Evolutionary conservation across 192 early-diverging fungal species (phyloP).

Genomic region (Podila horticola): DNA sequence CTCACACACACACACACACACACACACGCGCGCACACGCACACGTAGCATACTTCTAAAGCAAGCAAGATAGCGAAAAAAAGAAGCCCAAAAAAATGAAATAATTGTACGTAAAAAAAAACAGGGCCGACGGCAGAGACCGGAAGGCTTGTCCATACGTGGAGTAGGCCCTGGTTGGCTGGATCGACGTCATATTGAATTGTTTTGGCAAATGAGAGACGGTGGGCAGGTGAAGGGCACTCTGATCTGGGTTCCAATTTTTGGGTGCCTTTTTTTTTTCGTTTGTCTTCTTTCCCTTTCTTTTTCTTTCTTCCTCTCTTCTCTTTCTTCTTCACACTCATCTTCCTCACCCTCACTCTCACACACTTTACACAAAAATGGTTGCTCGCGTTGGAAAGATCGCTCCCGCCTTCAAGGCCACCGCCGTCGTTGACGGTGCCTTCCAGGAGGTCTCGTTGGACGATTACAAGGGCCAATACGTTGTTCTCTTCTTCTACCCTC

Average conservation of each 20-base stretch:
- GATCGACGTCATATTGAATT: too few relatives aligned
- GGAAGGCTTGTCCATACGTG: too few relatives aligned
- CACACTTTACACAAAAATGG: slow-evolving; percentile 18
- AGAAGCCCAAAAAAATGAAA: too few relatives aligned
- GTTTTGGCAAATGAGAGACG: too few relatives aligned
- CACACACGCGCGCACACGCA: too few relatives aligned
- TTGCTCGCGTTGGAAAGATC: slow-evolving; percentile 59
- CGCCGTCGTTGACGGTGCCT: slow-evolving; percentile 75
- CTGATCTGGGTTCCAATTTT: slow-evolving; percentile 3
- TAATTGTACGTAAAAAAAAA: too few relatives aligned
- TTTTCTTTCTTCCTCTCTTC: slow-evolving; percentile 2
- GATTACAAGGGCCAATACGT: slow-evolving; percentile 80
- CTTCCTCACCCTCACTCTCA: background rate
- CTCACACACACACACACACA: too few relatives aligned
- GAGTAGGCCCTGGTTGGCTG: too few relatives aligned
- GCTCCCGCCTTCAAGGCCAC: slow-evolving; percentile 75
- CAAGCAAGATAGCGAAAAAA: too few relatives aligned
- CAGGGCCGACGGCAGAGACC: too few relatives aligned
- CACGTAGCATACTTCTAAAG: too few relatives aligned
- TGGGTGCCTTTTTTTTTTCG: background rate
- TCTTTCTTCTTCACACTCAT: slow-evolving; percentile 3
- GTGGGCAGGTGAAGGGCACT: too few relatives aligned
- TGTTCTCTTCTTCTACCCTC: slow-evolving; percentile 91
- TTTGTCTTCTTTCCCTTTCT: background rate
- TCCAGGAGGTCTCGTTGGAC: slow-evolving; percentile 73